Evolutionary conservation across 2,329 filamentous ascomycete species (phyloP).

Genomic region (Moelleriella libera): DNA sequence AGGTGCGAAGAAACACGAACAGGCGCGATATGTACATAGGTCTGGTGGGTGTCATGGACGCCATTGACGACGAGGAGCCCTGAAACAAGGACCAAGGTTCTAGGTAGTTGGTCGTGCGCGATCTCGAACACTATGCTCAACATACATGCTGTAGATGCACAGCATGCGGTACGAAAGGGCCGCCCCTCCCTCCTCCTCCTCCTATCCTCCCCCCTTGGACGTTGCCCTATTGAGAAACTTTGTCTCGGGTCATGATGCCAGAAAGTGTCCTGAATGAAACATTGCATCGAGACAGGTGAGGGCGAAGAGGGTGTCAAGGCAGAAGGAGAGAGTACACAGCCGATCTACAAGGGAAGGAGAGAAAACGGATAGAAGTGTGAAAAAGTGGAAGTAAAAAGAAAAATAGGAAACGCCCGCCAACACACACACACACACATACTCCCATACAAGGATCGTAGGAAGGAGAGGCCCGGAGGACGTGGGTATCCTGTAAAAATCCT

Average conservation of each 20-base stretch:
- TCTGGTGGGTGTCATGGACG: too few species aligned
- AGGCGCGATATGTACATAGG: too few species aligned
- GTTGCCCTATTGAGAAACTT: neutral
- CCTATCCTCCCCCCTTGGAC: neutral
- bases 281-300: neutral
- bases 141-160: too few species aligned
- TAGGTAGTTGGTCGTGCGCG: neutral
- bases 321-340: constrained; percentile 2
- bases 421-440: neutral
- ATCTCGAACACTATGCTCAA: neutral
- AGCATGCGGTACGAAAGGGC: neutral
- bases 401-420: neutral
- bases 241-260: neutral
- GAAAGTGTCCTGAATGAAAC: neutral
- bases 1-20: too few species aligned
- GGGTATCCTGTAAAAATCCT: neutral
- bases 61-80: neutral
- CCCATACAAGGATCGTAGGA: too few species aligned
- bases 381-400: neutral
- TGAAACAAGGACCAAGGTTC: neutral
- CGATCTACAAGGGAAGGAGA: neutral
- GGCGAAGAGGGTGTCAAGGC: neutral
- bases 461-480: neutral
- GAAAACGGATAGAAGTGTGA: neutral
- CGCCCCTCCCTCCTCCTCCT: too few species aligned